These are phyloP conservation scores for Verticillium nonalfalfae DNA, from an alignment of 2,329 filamentous ascomycete genomes.

Conservation along the genomic window DNA sequence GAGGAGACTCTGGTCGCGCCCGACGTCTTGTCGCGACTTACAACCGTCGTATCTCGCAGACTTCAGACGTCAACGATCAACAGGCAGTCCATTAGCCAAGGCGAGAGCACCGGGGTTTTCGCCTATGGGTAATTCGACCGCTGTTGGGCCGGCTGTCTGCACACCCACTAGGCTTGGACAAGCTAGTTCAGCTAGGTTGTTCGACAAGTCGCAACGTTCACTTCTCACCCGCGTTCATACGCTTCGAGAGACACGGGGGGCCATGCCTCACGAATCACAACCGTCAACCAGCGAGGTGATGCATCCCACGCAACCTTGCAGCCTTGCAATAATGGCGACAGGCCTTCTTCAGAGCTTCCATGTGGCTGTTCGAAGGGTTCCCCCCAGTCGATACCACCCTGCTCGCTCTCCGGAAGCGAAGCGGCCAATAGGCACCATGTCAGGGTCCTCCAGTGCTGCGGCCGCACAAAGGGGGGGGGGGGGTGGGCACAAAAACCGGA, in stretches of 20 bases:
- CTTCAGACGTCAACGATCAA: background rate
- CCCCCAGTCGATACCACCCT: background rate
- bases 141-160: background rate
- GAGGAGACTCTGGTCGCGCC: background rate
- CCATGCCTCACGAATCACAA: background rate
- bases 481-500: background rate
- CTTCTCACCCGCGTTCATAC: background rate
- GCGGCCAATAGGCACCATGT: background rate
- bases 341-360: conserved; percentile 5
- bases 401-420: background rate
- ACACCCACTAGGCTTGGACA: background rate
- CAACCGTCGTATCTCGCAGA: background rate
- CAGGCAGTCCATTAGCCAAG: background rate
- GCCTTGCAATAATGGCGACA: background rate
- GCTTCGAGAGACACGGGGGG: background rate
- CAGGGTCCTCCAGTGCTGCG: background rate
- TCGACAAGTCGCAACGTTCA: background rate
- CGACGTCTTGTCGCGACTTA: background rate
- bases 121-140: background rate
- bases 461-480: background rate
- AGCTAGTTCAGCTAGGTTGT: background rate
- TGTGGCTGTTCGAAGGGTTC: background rate
- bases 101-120: background rate
- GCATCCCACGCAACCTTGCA: background rate
- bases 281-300: background rate